phyloP scores from a whole-genome alignment of 306 rosid genomes.

The Glycine tomentella region DNA sequence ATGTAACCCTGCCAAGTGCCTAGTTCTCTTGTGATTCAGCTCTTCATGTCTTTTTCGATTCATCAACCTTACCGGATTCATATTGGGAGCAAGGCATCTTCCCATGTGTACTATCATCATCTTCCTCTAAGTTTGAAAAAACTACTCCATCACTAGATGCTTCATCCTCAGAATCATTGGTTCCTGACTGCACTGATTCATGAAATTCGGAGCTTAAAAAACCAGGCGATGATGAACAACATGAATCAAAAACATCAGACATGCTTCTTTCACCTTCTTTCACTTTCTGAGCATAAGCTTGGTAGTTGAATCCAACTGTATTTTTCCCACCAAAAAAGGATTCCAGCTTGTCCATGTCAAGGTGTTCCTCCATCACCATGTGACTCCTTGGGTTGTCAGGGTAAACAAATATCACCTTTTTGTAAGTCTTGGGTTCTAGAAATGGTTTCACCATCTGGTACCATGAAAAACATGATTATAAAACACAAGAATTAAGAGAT shows the following conservation, averaged over 20 bases:
- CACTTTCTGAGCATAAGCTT: constrained; percentile 64
- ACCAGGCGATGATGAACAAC: constrained; percentile 52
- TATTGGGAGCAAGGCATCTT: constrained; percentile 24
- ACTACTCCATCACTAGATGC: constrained; percentile 42
- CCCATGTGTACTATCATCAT: constrained; percentile 24
- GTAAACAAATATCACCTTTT: constrained; percentile 75
- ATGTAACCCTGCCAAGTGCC: constrained; percentile 20
- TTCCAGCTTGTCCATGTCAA: constrained; percentile 70
- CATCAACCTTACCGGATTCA: constrained; percentile 40
- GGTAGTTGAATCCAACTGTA: constrained; percentile 52
- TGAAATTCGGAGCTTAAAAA: not conserved
- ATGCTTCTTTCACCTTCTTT: constrained; percentile 67
- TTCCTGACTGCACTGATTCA: constrained; percentile 47
- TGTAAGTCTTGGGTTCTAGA: constrained; percentile 70
- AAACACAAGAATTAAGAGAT: constrained; percentile 22
- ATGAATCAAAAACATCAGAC: constrained; percentile 44
- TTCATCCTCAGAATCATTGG: constrained; percentile 50
- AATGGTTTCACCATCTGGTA: constrained; percentile 83
- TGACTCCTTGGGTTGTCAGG: constrained; percentile 65
- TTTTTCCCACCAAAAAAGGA: constrained; percentile 70
- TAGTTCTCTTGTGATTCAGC: constrained; percentile 27
- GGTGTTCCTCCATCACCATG: constrained; percentile 69
- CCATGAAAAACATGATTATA: constrained; percentile 28
- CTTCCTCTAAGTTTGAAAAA: constrained; percentile 44
- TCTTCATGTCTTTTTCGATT: constrained; percentile 22